Base-by-base conservation (phyloP, 2,329 filamentous ascomycete species). In the Lasiodiplodia sp. region DNA sequence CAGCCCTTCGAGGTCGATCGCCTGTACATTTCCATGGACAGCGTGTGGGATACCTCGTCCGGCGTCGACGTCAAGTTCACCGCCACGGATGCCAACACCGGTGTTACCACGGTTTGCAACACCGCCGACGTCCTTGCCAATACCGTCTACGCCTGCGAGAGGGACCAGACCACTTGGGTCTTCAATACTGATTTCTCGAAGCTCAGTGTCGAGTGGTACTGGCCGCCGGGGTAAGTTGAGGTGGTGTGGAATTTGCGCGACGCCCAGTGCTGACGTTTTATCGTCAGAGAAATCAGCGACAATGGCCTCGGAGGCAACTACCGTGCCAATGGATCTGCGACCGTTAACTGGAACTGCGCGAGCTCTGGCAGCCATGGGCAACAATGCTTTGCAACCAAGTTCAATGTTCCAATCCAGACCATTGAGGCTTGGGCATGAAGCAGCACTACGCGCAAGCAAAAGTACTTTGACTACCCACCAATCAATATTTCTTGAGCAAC, bases 11-110 rank as follows among this genome's bases (percentile, higher is more conserved):
- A 49, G 23, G 18, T 62, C 40, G 40, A 49, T 3, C 25, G 5
- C 16, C 58, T 62, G 40, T 62, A 34, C 58, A 62, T 62, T 40
- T 18, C 16, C 10, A 62, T 62, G 58, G 40, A 49, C 3, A 62
- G 58, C 31, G 40, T 62, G 3, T 62, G 40, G 40, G 40, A 62
- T 10, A 21, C 40, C 4, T 34, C 58, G 2, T 18, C 37, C 18
- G 58, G 58, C 40, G 23, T 44, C 40, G 21, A 23, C 25, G 18
- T 62, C 58, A 62, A 34, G 25, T 34, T 62, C 25, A 12, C 40
- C 25, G 31, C 34, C 25, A 31, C 40, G 23, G 58, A 62, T 23
- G 6, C 58, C 12, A 49, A 62, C 25, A n/a, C 58, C 8, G 58
- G 25, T 25, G 2, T 34, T 25, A 34, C 18, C 58, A 51, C 58